Evolutionary conservation across 2,329 filamentous ascomycete species (phyloP).

Genomic region (Sporothrix protearum): DNA sequence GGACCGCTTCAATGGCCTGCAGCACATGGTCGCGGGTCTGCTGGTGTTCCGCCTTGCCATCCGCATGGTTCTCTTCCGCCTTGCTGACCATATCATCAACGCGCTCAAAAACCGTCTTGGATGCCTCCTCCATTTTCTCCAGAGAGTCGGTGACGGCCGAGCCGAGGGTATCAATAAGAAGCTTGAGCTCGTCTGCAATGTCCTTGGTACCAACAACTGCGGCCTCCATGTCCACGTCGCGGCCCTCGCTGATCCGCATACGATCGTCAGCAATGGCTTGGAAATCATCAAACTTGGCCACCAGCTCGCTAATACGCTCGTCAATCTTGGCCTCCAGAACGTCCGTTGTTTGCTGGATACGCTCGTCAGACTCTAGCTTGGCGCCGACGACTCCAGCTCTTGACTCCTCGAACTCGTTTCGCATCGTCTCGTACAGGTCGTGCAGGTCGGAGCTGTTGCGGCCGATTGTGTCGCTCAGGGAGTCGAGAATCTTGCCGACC

Average conservation of each 20-base stretch:
- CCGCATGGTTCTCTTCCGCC: constrained; percentile 69
- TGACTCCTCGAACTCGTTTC: constrained; percentile 81
- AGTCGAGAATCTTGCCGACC: constrained; percentile 66
- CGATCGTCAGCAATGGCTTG: constrained; percentile 71
- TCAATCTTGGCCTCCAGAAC: constrained; percentile 55
- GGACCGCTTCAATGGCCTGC: constrained; percentile 68
- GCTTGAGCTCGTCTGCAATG: constrained; percentile 80
- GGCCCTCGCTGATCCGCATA: constrained; percentile 67
- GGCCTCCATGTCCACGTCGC: constrained; percentile 68
- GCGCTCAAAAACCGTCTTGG: constrained; percentile 77
- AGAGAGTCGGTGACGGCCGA: constrained; percentile 75
- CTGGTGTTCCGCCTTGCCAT: constrained; percentile 74
- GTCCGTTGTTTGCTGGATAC: constrained; percentile 59
- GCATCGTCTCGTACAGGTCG: constrained; percentile 71
- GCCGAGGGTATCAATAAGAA: constrained; percentile 80
- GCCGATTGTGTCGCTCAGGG: constrained; percentile 59
- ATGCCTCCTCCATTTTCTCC: constrained; percentile 83
- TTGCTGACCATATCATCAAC: constrained; percentile 75
- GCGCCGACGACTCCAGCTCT: constrained; percentile 73
- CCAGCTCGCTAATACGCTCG: constrained; percentile 68
- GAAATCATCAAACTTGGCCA: constrained; percentile 84
- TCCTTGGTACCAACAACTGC: constrained; percentile 71
- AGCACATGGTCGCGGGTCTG: constrained; percentile 77
- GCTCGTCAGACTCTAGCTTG: constrained; percentile 81
- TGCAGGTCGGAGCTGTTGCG: constrained; percentile 64